Percentiles rank a stretch among this genome's conserved stretches.
Evolutionary conservation across 2,329 filamentous ascomycete genomes (phyloP).

Genomic region (Diaporthe velutina): DNA sequence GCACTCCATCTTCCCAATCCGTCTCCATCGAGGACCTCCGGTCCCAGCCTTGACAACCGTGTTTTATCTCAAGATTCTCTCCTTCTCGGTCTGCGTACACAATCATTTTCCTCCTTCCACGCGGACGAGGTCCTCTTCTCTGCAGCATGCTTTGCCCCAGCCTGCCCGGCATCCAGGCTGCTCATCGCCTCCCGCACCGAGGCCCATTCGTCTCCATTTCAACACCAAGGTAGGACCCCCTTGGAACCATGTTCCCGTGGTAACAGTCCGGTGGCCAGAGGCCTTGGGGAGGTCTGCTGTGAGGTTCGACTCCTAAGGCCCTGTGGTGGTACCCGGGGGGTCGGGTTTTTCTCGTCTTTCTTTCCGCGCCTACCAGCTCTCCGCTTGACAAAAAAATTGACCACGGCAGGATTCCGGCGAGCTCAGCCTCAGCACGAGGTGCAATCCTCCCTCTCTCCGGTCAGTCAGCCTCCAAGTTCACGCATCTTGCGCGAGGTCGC

Average conservation of each 20-base stretch:
- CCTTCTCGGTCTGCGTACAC: no score
- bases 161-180: background rate
- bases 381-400: constrained; percentile 3
- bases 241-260: background rate
- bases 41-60: no score
- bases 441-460: background rate
- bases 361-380: background rate
- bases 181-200: background rate
- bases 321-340: background rate
- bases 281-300: background rate
- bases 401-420: background rate
- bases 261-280: background rate
- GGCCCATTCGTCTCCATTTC: no score
- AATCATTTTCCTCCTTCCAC: background rate
- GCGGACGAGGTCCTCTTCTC: background rate
- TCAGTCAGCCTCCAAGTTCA: background rate
- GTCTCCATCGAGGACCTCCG: no score
- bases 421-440: background rate
- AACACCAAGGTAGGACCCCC: background rate
- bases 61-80: no score
- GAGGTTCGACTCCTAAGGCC: background rate
- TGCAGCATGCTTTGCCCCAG: background rate
- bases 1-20: background rate
- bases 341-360: background rate
- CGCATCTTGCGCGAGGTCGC: background rate